Evolutionary conservation across 192 early-diverging fungal species (phyloP).

Genomic region (Anaeromyces robustus): DNA sequence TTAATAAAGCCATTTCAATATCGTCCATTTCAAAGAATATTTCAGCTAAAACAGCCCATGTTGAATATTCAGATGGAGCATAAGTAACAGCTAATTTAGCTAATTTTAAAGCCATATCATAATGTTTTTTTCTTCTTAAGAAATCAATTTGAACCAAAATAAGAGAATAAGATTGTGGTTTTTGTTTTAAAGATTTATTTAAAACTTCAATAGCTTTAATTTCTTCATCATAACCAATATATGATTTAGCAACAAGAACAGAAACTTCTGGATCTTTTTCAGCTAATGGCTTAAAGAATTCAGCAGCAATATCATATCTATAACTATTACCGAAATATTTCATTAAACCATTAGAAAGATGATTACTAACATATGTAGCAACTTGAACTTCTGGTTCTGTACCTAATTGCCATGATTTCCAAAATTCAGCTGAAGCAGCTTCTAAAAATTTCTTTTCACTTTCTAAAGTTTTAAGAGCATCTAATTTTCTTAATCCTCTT

Average conservation of each 20-base stretch:
- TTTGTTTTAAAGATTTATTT: constrained; percentile 62
- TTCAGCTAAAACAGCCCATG: constrained; percentile 92
- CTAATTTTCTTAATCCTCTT: constrained; percentile 77
- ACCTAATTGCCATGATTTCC: constrained; percentile 83
- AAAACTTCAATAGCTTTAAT: constrained; percentile 81
- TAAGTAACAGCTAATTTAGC: constrained; percentile 86
- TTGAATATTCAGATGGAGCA: constrained; percentile 85
- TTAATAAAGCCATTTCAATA: constrained; percentile 77
- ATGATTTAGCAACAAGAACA: constrained; percentile 64
- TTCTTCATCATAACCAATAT: constrained; percentile 71
- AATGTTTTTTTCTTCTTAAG: constrained; percentile 45
- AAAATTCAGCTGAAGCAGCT: constrained; percentile 65
- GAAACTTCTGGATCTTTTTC: constrained; percentile 79
- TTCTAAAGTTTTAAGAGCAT: constrained; percentile 58
- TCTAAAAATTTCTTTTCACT: constrained; percentile 74
- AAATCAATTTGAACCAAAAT: constrained; percentile 86
- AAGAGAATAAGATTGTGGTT: constrained; percentile 66
- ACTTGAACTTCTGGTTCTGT: constrained; percentile 86
- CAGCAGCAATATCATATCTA: constrained; percentile 58
- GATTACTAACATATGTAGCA: constrained; percentile 79
- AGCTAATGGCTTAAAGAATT: constrained; percentile 57
- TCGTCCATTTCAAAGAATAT: constrained; percentile 76
- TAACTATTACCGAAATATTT: constrained; percentile 79
- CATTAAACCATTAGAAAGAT: constrained; percentile 72
- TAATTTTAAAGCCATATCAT: constrained; percentile 65